Evolutionary conservation across 768 basidiomycete genomes (phyloP).

Genomic region (Tylopilus sp.): DNA sequence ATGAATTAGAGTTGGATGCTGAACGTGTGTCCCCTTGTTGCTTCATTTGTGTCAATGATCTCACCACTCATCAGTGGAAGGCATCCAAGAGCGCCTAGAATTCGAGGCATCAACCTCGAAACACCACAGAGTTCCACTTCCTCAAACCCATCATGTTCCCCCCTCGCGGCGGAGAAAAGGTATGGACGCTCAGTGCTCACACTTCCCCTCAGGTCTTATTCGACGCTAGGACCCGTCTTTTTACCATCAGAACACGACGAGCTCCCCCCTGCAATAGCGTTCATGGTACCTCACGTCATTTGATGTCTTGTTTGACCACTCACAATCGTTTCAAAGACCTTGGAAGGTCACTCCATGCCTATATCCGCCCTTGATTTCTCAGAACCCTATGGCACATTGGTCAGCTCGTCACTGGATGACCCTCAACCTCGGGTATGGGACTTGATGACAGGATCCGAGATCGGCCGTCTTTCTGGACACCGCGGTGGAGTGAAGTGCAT

Average conservation of each 20-base stretch:
- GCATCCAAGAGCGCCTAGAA: conserved; percentile 80
- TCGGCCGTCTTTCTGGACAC: conserved; percentile 84
- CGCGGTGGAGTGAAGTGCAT: conserved; percentile 78
- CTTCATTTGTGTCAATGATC: neutral
- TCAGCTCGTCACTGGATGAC: conserved; percentile 84
- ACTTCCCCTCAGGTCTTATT: conserved; percentile 3
- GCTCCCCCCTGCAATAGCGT: conserved; percentile 89
- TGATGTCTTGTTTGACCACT: neutral
- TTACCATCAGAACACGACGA: conserved; percentile 97
- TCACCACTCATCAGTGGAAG: conserved; percentile 59
- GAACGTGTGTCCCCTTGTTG: conserved; percentile 61
- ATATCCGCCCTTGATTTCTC: conserved; percentile 92
- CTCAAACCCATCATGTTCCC: conserved; percentile 14
- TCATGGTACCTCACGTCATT: conserved; percentile 65
- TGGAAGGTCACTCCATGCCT: conserved; percentile 75
- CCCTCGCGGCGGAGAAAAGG: conserved; percentile 35
- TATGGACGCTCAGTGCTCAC: neutral
- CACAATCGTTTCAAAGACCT: conserved; percentile 54
- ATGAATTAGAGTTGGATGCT: conserved; percentile 95
- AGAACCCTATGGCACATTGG: conserved; percentile 93
- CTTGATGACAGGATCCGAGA: conserved; percentile 81
- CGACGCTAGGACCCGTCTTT: conserved; percentile 77
- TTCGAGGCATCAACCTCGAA: conserved; percentile 53
- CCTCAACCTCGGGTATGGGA: conserved; percentile 93
- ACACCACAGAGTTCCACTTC: conserved; percentile 17